Evolutionary conservation across 345 rosid genomes (phyloP), one percentile per base, ranked within the genome.

Genomic region (Garcia nutans): DNA sequence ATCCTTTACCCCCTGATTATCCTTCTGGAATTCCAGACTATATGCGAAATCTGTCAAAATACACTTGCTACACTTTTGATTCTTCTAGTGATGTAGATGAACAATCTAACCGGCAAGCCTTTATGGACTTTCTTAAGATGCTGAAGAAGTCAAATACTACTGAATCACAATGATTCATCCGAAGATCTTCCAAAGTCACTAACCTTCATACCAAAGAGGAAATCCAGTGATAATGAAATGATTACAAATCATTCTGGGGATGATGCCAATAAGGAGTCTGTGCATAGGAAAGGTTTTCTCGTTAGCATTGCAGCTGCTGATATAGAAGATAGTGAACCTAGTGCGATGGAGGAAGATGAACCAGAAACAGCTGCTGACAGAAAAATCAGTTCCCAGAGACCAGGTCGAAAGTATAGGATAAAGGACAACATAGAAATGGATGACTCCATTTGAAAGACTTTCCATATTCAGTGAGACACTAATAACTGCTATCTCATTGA

Each of bases 381-480:
- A 55, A 75, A 67, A 68, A 61, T 26, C 47, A 20, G 45, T 59
- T 71, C 77, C 17, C 71, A 68, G 60, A 88, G 74, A 85, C 64
- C 85, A 16, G 82, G 82, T 22, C 89, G 97, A 16, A 87, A 79
- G 73, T 93, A 93, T 85, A 81, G 98, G 57, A 37, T 70, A 70
- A 93, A 83, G 81, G 77, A 81, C 63, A 80, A 24, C 63, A 73
- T 70, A 42, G 89, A 85, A 73, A 22, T 60, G n/a, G 89, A 88
- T 68, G 84, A 83, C 58, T 41, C 72, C 41, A 16, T 2, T 15
- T 74, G 63, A 74, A 31, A 74, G 50, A 62, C 10, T 5, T 60
- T 42, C 28, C 10, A 8, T 33, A 56, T 45, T 26, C 44, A 61
- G 42, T 41, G 73, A 54, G 23, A 41, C 23, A 28, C 9, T 20